phyloP scores from a whole-genome alignment of 2,329 filamentous ascomycete species.

The Sclerotinia glacialis region DNA sequence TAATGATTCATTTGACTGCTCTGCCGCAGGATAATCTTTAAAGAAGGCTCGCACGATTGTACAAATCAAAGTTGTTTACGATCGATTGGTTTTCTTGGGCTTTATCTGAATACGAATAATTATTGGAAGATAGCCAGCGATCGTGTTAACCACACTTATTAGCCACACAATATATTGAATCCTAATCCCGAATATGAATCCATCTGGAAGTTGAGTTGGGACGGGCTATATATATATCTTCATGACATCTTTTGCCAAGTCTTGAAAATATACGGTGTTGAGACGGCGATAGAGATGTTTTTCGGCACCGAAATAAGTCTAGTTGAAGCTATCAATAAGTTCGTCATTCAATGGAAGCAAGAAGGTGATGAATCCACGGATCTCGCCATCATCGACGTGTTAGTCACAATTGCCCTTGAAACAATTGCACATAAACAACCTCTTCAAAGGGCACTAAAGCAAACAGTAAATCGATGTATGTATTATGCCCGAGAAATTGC shows the following conservation, averaged over 20 bases:
- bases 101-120: neutral
- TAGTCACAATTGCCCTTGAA: neutral
- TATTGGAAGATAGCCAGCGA: neutral
- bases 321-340: neutral
- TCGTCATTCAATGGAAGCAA: neutral
- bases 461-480: neutral
- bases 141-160: neutral
- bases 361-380: neutral
- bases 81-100: neutral
- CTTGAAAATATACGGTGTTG: neutral
- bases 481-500: neutral
- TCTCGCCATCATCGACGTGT: neutral
- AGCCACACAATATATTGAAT: neutral
- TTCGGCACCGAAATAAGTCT: neutral
- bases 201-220: neutral
- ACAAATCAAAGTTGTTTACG: too few species aligned
- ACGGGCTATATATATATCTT: neutral
- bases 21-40: too few species aligned
- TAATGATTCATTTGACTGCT: too few species aligned
- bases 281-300: neutral
- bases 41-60: neutral
- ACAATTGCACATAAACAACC: fast-evolving
- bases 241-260: neutral
- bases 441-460: neutral
- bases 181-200: neutral